A percentile compares a stretch with the other conserved stretches of the same genome.
phyloP scores from a whole-genome alignment of 768 basidiomycete genomes.

The Cubamyces lactineus region DNA sequence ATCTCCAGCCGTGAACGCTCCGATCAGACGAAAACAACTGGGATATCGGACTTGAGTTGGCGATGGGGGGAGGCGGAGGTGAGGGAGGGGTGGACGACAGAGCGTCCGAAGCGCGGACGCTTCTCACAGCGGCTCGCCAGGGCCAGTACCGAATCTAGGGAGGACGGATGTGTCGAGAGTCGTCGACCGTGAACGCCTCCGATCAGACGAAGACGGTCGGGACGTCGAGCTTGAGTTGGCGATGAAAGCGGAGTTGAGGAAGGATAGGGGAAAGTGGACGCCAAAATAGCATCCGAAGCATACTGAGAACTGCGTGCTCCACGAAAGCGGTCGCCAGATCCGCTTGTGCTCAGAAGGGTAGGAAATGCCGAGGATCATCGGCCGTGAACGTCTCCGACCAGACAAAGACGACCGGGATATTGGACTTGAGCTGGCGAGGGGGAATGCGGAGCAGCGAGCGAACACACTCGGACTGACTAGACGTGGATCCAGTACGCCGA shows the following conservation, averaged over 20 bases:
- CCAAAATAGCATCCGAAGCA: not conserved
- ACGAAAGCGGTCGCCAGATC: not conserved
- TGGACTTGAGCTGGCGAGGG: not conserved
- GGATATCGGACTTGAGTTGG: too few relatives aligned
- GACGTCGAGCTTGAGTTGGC: too few relatives aligned
- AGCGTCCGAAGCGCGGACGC: not conserved
- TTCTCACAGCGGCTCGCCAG: not conserved
- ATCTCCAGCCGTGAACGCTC: not conserved
- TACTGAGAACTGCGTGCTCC: not conserved
- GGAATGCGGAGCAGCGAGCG: not conserved
- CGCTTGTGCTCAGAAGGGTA: not conserved
- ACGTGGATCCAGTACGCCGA: not conserved
- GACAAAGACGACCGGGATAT: slow-evolving; percentile 4
- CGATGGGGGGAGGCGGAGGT: too few relatives aligned
- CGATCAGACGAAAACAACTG: not conserved
- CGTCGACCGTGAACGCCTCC: not conserved
- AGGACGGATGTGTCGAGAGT: not conserved
- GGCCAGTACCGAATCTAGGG: not conserved
- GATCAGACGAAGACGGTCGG: not conserved
- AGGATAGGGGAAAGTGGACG: not conserved
- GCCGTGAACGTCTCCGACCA: slow-evolving; percentile 5
- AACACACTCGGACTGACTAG: not conserved
- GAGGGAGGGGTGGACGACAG: not conserved
- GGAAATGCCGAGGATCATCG: not conserved
- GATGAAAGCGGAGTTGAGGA: too few relatives aligned